Evolutionary conservation across 495 filamentous ascomycete genomes (phyloP).

Genomic region (Corynascus novoguineensis): DNA sequence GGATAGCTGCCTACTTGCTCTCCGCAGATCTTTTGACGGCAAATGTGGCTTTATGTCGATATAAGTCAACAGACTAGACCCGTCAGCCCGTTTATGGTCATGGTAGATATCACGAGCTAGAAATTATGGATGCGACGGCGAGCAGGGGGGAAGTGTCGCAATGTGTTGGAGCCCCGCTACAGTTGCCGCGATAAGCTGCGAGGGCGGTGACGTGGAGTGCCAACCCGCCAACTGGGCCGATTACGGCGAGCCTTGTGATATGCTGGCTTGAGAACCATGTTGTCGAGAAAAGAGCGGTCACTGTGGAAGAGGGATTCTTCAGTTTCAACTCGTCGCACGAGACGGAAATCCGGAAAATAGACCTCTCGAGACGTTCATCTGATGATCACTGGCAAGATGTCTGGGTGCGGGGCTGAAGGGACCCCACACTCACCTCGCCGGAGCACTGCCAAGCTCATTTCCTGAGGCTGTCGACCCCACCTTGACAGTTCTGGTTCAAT

Average conservation of each 20-base stretch:
- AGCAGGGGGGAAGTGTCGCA: constrained; percentile 6
- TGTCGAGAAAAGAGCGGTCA: constrained; percentile 4
- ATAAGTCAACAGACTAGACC: not conserved
- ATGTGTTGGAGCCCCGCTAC: constrained; percentile 14
- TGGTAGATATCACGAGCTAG: not conserved
- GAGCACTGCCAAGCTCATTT: too few species aligned
- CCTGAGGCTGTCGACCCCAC: too few species aligned
- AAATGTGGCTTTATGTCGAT: too few species aligned
- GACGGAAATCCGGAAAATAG: not conserved
- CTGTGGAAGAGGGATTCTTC: not conserved
- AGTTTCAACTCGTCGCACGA: not conserved
- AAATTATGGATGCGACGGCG: constrained; percentile 10
- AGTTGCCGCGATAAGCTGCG: constrained; percentile 16
- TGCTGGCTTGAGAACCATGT: not conserved
- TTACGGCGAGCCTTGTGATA: not conserved
- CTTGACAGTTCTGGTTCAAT: too few species aligned
- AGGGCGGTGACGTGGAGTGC: constrained; percentile 5
- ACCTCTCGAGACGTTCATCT: not conserved
- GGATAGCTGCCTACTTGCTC: too few species aligned
- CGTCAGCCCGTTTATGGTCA: not conserved
- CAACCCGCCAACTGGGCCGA: not conserved
- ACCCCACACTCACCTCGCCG: too few species aligned
- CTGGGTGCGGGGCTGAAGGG: constrained; percentile 1
- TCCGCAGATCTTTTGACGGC: not conserved
- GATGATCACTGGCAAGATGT: constrained; percentile 13